phyloP scores from a whole-genome alignment of 805 yeast species.

The Cyberlindnera petersonii region DNA sequence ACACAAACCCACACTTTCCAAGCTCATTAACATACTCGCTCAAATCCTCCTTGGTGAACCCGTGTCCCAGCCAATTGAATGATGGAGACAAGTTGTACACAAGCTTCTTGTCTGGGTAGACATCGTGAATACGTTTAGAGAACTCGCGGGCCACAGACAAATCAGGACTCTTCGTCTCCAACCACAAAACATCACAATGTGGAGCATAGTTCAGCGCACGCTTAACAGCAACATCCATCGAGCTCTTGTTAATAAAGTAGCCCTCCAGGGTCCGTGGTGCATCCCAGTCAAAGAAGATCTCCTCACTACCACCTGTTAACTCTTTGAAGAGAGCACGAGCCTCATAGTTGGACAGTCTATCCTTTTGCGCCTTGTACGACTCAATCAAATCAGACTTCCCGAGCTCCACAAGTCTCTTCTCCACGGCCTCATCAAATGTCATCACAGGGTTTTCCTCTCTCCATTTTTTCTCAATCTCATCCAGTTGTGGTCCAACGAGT shows the following conservation, averaged over 20 bases:
- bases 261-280: slow-evolving; percentile 58
- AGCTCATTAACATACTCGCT: slow-evolving; percentile 48
- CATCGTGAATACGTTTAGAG: slow-evolving; percentile 42
- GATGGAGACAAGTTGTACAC: slow-evolving; percentile 61
- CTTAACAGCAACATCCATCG: slow-evolving; percentile 51
- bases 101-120: slow-evolving; percentile 49
- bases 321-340: slow-evolving; percentile 22
- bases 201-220: slow-evolving; percentile 54
- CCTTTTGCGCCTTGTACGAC: slow-evolving; percentile 22
- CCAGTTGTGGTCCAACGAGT: slow-evolving; percentile 32
- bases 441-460: slow-evolving; percentile 35
- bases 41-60: slow-evolving; percentile 44
- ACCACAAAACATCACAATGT: slow-evolving; percentile 57
- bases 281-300: slow-evolving; percentile 52
- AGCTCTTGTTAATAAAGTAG: slow-evolving; percentile 44
- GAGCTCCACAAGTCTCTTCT: slow-evolving; percentile 18
- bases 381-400: slow-evolving; percentile 29
- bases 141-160: slow-evolving; percentile 42
- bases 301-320: slow-evolving; percentile 30
- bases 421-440: slow-evolving; percentile 51
- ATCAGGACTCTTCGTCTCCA: slow-evolving; percentile 59
- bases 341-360: slow-evolving; percentile 16
- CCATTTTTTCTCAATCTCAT: slow-evolving; percentile 46
- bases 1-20: slow-evolving; percentile 52
- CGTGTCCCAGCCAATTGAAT: slow-evolving; percentile 58